These are phyloP conservation scores for Quercus alba DNA, from an alignment of 306 rosid genomes.

Conservation along the genomic window DNA sequence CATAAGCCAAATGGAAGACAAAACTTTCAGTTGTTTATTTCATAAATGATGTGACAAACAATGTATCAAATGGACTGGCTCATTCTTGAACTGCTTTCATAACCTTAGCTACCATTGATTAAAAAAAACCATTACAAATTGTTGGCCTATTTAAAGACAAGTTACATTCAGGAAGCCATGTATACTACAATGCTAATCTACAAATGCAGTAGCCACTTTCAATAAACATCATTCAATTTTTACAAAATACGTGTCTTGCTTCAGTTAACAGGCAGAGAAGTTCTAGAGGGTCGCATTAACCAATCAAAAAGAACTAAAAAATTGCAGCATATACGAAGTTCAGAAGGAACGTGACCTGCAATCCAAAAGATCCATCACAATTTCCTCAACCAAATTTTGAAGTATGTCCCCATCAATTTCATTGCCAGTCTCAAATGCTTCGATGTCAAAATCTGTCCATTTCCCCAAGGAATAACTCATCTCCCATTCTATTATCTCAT, in stretches of 20 bases:
- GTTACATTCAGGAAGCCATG: no score
- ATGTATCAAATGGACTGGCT: no score
- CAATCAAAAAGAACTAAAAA: not conserved
- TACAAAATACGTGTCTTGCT: conserved; percentile 37
- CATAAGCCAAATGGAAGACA: not conserved
- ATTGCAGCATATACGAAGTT: conserved; percentile 6
- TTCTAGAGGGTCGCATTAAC: conserved; percentile 4
- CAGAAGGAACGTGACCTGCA: conserved; percentile 25
- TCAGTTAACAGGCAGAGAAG: conserved; percentile 9
- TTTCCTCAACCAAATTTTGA: conserved; percentile 59
- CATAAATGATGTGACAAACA: no score
- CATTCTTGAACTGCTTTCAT: not conserved
- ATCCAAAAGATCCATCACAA: conserved; percentile 48
- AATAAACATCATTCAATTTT: conserved; percentile 18
- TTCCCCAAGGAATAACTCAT: conserved; percentile 73
- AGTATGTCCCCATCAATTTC: conserved; percentile 57
- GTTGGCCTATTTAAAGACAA: not conserved
- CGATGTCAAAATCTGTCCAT: conserved; percentile 69
- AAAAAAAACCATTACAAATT: not conserved
- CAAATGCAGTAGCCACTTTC: not conserved
- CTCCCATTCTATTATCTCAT: conserved; percentile 80
- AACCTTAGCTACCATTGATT: not conserved
- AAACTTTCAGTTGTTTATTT: no score
- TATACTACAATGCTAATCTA: not conserved
- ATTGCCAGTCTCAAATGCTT: conserved; percentile 68